Base-by-base conservation (phyloP, 108 stramenopile genomes). In the Chaetoceros muelleri region DNA sequence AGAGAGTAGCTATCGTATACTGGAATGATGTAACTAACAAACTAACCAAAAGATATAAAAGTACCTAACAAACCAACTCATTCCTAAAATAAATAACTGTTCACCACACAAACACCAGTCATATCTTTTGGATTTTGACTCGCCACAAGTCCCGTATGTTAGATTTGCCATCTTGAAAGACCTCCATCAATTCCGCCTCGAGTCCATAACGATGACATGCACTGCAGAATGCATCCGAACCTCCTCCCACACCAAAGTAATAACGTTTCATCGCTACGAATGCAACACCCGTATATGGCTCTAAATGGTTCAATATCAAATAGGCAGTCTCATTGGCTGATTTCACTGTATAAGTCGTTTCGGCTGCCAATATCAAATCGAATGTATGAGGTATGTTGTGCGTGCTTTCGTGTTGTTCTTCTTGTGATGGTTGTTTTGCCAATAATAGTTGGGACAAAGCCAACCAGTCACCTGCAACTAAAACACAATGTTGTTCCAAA, bases 161-260 rank as follows among this genome's bases (percentile, higher is more conserved):
- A 19, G 69, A 58, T 46, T 66, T 73, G 2, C 72, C 68, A 28
- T 55, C 69, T 30, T 73, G 64, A 34, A 65, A 70, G n/a, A 53
- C 61, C 49, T 51, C 58, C 31, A 60, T 50, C 7, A 52, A 28
- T 31, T 31, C 62, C 7, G 65, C 64, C 10, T 40, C 25, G 24
- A 73, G 64, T 44, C 59, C 13, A 30, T 60, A 30, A 65, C 59
- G 30, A 44, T 45, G 20, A 13, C 34, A 40, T 40, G 72, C 70
- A 31, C 53, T 53, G 2, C 44, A 21, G 30, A 81, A 81, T 8
- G 63, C 67, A 65, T 82, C 79, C 1, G 82, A 70, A 10, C 89
- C 89, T 24, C 89, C 89, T 46, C 89, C 85, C 0, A 86, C 81
- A 28, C 89, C 89, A 70, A 91, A 91, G 74, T 91, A 91, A 51